phyloP scores from a whole-genome alignment of 768 basidiomycete species.

The Boletales sp. region DNA sequence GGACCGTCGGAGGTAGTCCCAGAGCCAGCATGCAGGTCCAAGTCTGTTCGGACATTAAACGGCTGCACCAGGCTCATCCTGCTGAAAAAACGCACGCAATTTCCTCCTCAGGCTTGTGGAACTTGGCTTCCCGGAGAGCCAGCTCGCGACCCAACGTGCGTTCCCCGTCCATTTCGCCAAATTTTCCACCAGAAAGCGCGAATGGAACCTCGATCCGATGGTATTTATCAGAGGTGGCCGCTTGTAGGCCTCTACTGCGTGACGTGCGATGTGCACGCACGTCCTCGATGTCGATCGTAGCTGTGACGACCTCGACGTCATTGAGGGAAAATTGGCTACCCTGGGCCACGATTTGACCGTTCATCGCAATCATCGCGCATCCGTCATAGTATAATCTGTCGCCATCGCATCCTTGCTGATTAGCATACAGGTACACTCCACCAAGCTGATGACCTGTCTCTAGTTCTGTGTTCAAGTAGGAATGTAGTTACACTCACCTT shows the following conservation, averaged over 20 bases:
- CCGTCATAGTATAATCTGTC: conserved; percentile 98
- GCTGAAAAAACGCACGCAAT: conserved; percentile 69
- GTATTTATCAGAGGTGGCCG: conserved; percentile 70
- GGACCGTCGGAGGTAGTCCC: conserved; percentile 97
- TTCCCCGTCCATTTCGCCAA: conserved; percentile 58
- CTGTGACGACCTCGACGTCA: conserved; percentile 95
- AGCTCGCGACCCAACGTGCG: conserved; percentile 48
- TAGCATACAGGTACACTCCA: conserved; percentile 96
- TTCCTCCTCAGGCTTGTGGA: conserved; percentile 91
- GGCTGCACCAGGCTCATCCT: background rate
- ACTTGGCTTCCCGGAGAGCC: conserved; percentile 36
- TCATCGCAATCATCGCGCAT: conserved; percentile 92
- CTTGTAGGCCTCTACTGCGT: conserved; percentile 88
- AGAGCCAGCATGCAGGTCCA: conserved; percentile 99
- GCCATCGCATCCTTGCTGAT: conserved; percentile 98
- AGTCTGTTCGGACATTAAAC: conserved; percentile 47
- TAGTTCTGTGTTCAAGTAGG: background rate
- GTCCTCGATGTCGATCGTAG: conserved; percentile 96
- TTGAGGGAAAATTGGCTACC: conserved; percentile 94
- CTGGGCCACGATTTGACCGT: conserved; percentile 89
- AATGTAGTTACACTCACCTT: conserved; percentile 52
- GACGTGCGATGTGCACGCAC: conserved; percentile 85
- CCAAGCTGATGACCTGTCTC: conserved; percentile 58
- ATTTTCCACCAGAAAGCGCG: conserved; percentile 72
- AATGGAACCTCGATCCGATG: conserved; percentile 80